A percentile compares a stretch with the other conserved stretches of the same genome.
Evolutionary conservation across 495 filamentous ascomycete genomes (phyloP).

Genomic region (Aspergillus homomorphus): DNA sequence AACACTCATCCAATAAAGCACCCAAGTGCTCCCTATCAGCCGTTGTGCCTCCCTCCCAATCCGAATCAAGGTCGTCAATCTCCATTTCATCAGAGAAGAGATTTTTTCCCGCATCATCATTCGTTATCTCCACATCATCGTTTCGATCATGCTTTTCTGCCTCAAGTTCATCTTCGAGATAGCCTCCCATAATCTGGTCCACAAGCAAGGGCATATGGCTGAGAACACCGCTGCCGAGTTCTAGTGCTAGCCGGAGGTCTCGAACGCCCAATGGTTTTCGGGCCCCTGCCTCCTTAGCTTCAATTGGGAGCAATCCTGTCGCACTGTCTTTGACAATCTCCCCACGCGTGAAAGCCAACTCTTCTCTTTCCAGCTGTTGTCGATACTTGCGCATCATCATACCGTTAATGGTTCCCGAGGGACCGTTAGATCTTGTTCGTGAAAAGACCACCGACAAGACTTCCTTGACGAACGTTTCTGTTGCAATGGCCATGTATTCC

Average conservation of each 20-base stretch:
- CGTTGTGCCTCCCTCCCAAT: slow-evolving; percentile 69
- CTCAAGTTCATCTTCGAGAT: slow-evolving; percentile 76
- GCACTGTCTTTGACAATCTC: slow-evolving; percentile 62
- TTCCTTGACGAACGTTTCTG: slow-evolving; percentile 90
- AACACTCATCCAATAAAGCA: slow-evolving; percentile 63
- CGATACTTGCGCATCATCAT: slow-evolving; percentile 79
- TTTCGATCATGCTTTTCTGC: slow-evolving; percentile 46
- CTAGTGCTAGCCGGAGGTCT: slow-evolving; percentile 73
- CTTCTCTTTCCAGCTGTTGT: slow-evolving; percentile 67
- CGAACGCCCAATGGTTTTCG: slow-evolving; percentile 68
- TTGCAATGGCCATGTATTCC: slow-evolving; percentile 83
- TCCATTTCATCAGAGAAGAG: slow-evolving; percentile 56
- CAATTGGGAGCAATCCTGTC: slow-evolving; percentile 71
- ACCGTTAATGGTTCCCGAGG: slow-evolving; percentile 63
- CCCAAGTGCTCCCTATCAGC: slow-evolving; percentile 63
- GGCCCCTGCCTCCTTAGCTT: slow-evolving; percentile 65
- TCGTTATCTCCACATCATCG: slow-evolving; percentile 26
- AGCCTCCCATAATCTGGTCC: slow-evolving; percentile 66
- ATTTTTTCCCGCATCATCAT: slow-evolving; percentile 39
- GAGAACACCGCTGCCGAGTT: slow-evolving; percentile 69
- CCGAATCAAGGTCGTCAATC: slow-evolving; percentile 59
- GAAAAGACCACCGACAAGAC: slow-evolving; percentile 74
- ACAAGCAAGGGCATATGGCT: slow-evolving; percentile 73
- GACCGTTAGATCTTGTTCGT: slow-evolving; percentile 75
- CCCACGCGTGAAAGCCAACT: slow-evolving; percentile 61